phyloP scores from a whole-genome alignment of 345 rosid genomes.

The Rhizophora mangle region DNA sequence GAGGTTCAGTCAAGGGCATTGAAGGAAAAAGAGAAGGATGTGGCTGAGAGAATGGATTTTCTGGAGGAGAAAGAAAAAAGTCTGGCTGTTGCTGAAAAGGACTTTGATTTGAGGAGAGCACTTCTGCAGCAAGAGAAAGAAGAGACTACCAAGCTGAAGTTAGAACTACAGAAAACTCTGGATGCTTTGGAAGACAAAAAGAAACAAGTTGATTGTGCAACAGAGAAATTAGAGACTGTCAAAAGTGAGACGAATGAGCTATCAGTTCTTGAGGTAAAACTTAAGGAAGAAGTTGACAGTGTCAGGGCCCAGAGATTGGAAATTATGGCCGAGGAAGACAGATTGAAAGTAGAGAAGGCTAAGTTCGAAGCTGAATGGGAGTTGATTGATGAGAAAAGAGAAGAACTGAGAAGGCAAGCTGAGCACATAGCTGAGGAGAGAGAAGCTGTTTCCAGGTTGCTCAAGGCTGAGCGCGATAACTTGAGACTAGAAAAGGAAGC shows the following conservation, averaged over 20 bases:
- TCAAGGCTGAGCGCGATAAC: conserved; percentile 78
- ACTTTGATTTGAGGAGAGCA: conserved; percentile 37
- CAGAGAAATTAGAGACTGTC: conserved; percentile 68
- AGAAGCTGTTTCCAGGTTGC: conserved; percentile 54
- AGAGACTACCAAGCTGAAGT: conserved; percentile 49
- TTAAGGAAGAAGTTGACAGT: conserved; percentile 88
- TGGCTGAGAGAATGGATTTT: conserved; percentile 41
- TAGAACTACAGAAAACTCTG: conserved; percentile 62
- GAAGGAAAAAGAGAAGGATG: conserved; percentile 69
- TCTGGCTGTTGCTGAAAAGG: conserved; percentile 48
- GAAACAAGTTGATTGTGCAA: conserved; percentile 60
- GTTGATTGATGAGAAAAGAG: conserved; percentile 85
- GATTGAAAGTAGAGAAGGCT: conserved; percentile 66
- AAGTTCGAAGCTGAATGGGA: conserved; percentile 95
- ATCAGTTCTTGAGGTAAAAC: conserved; percentile 71
- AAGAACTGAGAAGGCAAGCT: conserved; percentile 60
- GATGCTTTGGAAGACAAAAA: conserved; percentile 61
- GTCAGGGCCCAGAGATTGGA: conserved; percentile 79
- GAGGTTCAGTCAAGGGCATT: conserved; percentile 56
- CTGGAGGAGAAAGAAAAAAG: conserved; percentile 64
- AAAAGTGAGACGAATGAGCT: conserved; percentile 71
- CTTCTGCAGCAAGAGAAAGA: conserved; percentile 59
- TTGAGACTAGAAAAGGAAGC: conserved; percentile 69
- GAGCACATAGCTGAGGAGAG: conserved; percentile 58
- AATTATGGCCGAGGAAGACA: conserved; percentile 72